Evolutionary conservation across 129 eudicot genomes (phyloP).

Genomic region (Helichrysum umbraculigerum): DNA sequence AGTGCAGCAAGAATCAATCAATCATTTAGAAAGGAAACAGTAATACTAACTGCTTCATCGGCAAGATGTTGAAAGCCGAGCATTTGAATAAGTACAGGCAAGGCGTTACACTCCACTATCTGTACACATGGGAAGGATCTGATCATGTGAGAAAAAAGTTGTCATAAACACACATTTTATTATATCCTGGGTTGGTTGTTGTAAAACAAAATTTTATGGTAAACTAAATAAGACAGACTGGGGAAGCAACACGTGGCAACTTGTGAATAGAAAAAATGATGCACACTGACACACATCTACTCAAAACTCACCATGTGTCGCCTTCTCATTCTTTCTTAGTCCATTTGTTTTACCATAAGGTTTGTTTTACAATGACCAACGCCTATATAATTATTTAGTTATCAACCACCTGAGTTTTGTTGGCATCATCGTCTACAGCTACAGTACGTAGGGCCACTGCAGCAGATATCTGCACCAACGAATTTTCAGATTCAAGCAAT

Average conservation of each 20-base stretch:
- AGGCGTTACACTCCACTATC: constrained; percentile 93
- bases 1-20: constrained; percentile 12
- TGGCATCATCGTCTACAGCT: constrained; percentile 87
- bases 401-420: constrained; percentile 65
- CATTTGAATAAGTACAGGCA: constrained; percentile 79
- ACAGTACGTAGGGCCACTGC: constrained; percentile 86
- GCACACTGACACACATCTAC: background rate
- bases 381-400: no score
- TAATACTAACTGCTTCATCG: constrained; percentile 73
- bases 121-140: constrained; percentile 35
- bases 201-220: no score
- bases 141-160: background rate
- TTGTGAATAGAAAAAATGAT: background rate
- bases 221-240: no score
- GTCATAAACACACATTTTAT: no score
- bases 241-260: no score
- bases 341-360: no score
- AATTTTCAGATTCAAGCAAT: constrained; percentile 80
- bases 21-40: constrained; percentile 1
- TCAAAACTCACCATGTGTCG: no score
- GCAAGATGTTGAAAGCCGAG: constrained; percentile 80
- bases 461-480: constrained; percentile 83
- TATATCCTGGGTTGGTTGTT: no score
- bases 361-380: no score
- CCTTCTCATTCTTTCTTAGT: no score